Conservation (phyloP, 2,329 filamentous ascomycete species). For the Trichoderma afroharzianum region DNA sequence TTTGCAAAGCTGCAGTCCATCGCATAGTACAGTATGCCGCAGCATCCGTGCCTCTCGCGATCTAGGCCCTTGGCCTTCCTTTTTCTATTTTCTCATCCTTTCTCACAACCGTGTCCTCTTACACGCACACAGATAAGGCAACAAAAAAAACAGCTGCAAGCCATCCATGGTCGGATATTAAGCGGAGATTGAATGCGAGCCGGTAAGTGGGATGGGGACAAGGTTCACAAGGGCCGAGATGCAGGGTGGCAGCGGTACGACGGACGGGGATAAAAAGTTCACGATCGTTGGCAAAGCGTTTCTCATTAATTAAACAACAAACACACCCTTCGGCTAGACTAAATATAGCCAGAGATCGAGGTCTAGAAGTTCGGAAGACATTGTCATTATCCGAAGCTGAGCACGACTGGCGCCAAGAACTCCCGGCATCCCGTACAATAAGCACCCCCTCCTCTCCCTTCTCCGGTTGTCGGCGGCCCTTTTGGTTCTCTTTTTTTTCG, state of each 20-base stretch:
- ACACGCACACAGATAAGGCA: not conserved
- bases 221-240: not conserved
- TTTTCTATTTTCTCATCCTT: not conserved
- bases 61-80: not conserved
- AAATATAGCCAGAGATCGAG: not conserved
- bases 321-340: not conserved
- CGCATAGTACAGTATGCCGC: not conserved
- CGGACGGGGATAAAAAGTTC: not conserved
- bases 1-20: not conserved
- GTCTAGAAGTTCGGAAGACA: slow-evolving; percentile 11
- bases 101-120: not conserved
- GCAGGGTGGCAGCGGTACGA: not conserved
- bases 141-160: not conserved
- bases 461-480: not conserved
- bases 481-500: not conserved
- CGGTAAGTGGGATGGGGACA: not conserved
- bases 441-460: not conserved
- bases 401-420: not conserved
- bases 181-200: not conserved
- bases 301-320: slow-evolving; percentile 15
- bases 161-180: slow-evolving; percentile 8
- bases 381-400: not conserved
- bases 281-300: slow-evolving; percentile 9
- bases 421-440: not conserved
- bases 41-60: not conserved